Conservation (phyloP, 2,329 filamentous ascomycete genomes). For the Penicillium freii region DNA sequence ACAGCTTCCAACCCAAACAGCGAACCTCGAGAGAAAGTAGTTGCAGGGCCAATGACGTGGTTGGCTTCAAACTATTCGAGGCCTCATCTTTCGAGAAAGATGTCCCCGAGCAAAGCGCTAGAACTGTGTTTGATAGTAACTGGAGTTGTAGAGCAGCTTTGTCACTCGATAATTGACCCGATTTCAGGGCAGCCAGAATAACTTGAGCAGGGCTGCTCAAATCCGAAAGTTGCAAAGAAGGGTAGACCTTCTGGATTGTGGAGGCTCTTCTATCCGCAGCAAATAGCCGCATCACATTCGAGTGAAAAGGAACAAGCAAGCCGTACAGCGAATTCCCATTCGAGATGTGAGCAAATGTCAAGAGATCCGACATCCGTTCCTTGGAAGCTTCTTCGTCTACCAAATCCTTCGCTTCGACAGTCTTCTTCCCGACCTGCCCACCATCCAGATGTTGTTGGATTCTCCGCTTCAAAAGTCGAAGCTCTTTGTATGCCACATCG, state of each 20-base stretch:
- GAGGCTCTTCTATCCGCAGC: constrained; percentile 33
- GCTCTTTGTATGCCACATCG: constrained; percentile 42
- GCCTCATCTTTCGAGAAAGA: constrained; percentile 17
- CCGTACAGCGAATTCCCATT: constrained; percentile 29
- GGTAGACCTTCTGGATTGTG: constrained; percentile 32
- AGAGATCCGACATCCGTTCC: constrained; percentile 40
- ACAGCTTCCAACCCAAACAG: constrained; percentile 43
- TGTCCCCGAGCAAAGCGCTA: constrained; percentile 33
- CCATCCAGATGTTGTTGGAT: constrained; percentile 34
- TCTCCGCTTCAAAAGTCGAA: constrained; percentile 40
- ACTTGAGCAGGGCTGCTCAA: constrained; percentile 41
- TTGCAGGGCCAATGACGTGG: constrained; percentile 38
- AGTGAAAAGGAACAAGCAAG: constrained; percentile 42
- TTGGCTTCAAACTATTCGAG: constrained; percentile 26
- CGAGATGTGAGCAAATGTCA: constrained; percentile 34
- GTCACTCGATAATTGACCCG: constrained; percentile 35
- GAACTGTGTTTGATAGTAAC: constrained; percentile 42
- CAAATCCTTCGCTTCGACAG: constrained; percentile 10
- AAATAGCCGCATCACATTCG: constrained; percentile 41
- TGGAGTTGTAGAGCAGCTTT: constrained; percentile 47
- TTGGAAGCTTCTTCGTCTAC: constrained; percentile 32
- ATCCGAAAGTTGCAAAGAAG: constrained; percentile 35
- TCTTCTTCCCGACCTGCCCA: constrained; percentile 19
- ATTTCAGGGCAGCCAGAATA: constrained; percentile 40
- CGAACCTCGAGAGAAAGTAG: constrained; percentile 44